Evolutionary conservation across 2,329 filamentous ascomycete species (phyloP), one percentile per base, ranked within the genome.

Genomic region (Phialophora expanda): DNA sequence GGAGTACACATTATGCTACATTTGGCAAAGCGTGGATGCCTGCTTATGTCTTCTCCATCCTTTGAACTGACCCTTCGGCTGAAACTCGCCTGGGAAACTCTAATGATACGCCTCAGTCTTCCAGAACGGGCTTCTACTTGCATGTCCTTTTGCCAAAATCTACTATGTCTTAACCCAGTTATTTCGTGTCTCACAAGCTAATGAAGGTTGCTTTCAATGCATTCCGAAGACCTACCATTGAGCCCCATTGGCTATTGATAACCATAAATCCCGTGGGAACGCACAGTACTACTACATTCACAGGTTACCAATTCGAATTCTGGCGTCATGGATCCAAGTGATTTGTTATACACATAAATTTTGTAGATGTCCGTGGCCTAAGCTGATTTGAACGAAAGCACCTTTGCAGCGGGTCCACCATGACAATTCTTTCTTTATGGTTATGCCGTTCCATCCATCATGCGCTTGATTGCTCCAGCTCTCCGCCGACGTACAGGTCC

Each of bases 1-100:
- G 14, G 28, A 8, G 53, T 55, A 55, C 24, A 55, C 53, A 34
- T 55, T 55, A 28, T 34, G 53, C 53, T 55, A 3, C 53, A 32
- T 55, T 34, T 28, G 53, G 53, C 28, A 30, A 55, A n/a, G 53
- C 28, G 53, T 24, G 17, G 1, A n/a, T 4, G n/a, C 0, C 38
- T 44, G 38, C 38, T 44, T 17, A 17, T n/a, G 7, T 17, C 38
- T 20, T 11, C 34, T 38, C 24, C 34, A 14, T 17, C 12, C 11
- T 38, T 38, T 11, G 34, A 14, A 14, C 38, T 44, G 17, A 7
- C 4, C 38, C 38, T 8, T n/a, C 17, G 38, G 38, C 38, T 44
- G 14, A n/a, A 44, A n/a, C 38, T n/a, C 17, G 38, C 38, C 38
- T 44, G 14, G 17, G 14, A 44, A 44, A 44, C 38, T 44, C 14